Percentiles rank a stretch among this genome's conserved stretches.
Conservation (phyloP, 768 basidiomycete species). For the Tephrocybe sp. region DNA sequence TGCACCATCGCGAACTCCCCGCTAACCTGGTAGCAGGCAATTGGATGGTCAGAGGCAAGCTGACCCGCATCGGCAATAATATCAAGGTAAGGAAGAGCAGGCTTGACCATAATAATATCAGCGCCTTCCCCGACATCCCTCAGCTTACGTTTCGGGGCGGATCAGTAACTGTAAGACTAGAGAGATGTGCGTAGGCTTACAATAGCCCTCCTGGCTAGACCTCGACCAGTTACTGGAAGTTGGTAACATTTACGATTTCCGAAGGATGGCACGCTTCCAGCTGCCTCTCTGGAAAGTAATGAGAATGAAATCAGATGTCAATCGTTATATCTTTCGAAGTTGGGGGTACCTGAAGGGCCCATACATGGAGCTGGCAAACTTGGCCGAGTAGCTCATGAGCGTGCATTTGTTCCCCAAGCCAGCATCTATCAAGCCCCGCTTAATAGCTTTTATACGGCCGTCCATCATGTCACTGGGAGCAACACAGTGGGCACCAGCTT, state of each 20-base stretch:
- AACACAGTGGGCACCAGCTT: conserved; percentile 96
- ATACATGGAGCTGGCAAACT: conserved; percentile 93
- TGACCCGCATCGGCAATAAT: conserved; percentile 86
- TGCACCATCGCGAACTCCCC: conserved; percentile 98
- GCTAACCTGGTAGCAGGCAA: conserved; percentile 97
- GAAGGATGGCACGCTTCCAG: conserved; percentile 91
- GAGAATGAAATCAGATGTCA: no score
- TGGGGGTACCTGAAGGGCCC: conserved; percentile 83
- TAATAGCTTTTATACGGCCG: conserved; percentile 88
- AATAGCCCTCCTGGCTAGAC: conserved; percentile 90
- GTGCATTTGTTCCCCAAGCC: conserved; percentile 87
- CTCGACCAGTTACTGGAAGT: conserved; percentile 83
- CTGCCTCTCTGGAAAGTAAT: conserved; percentile 77
- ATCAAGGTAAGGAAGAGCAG: conserved; percentile 93
- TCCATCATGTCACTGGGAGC: conserved; percentile 99
- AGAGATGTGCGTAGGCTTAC: conserved; percentile 44
- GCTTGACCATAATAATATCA: conserved; percentile 99
- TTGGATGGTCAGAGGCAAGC: conserved; percentile 80
- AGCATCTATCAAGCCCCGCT: conserved; percentile 75
- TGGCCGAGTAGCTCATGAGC: conserved; percentile 96
- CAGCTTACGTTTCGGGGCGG: conserved; percentile 50
- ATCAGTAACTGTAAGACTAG: neutral
- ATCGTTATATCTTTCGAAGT: no score
- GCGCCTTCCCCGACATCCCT: conserved; percentile 91
- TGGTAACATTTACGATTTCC: conserved; percentile 99